phyloP scores from a whole-genome alignment of 2,329 filamentous ascomycete species.

The Cladosporium austrohemisphaericum region DNA sequence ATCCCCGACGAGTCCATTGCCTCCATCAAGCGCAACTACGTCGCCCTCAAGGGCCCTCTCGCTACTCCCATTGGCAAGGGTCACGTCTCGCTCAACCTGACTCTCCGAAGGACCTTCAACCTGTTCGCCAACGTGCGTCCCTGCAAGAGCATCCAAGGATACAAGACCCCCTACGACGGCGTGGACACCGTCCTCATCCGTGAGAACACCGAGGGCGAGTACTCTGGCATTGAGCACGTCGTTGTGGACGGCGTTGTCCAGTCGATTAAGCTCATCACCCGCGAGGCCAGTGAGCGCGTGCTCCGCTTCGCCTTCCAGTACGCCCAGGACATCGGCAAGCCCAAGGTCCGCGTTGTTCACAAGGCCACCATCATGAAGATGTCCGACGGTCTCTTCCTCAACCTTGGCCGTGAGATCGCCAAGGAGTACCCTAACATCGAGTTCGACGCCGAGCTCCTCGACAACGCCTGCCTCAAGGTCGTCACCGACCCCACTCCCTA shows the following conservation, averaged over 20 bases:
- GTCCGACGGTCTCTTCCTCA: slow-evolving; percentile 97
- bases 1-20: slow-evolving; percentile 91
- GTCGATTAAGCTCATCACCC: slow-evolving; percentile 99
- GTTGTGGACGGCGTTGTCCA: slow-evolving; percentile 97
- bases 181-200: slow-evolving; percentile 97
- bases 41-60: slow-evolving; percentile 95
- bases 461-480: slow-evolving; percentile 99
- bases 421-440: slow-evolving; percentile 96
- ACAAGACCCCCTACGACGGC: slow-evolving; percentile 96
- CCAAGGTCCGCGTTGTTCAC: slow-evolving; percentile 96
- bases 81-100: slow-evolving; percentile 97
- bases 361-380: slow-evolving; percentile 99
- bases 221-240: slow-evolving; percentile 97
- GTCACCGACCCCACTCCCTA: slow-evolving; percentile 93
- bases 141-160: slow-evolving; percentile 93
- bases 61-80: slow-evolving; percentile 98
- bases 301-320: slow-evolving; percentile 98
- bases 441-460: slow-evolving; percentile 95
- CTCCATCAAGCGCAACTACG: slow-evolving; percentile 92
- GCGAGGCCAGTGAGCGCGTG: slow-evolving; percentile 89
- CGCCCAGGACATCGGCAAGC: slow-evolving; percentile 86
- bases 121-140: slow-evolving; percentile 99
- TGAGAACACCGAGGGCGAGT: slow-evolving; percentile 99
- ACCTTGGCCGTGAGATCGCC: slow-evolving; percentile 75
- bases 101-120: slow-evolving; percentile 98